These are phyloP conservation scores for Amphichorda felina DNA, from an alignment of 2,329 filamentous ascomycete species.

Conservation along the genomic window DNA sequence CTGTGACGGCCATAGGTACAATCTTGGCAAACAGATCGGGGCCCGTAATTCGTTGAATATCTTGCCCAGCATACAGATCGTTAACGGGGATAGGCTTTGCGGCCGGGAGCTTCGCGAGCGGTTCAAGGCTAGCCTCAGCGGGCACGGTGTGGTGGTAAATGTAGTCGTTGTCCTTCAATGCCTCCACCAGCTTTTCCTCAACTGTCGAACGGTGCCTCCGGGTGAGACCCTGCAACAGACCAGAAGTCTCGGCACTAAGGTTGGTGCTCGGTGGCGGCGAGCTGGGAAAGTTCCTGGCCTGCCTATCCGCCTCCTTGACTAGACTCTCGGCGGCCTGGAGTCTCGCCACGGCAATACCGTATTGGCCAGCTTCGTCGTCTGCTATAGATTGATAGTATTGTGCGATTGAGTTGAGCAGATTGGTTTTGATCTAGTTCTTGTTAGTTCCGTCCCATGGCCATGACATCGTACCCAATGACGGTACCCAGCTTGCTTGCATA, in stretches of 20 bases:
- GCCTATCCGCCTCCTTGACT: constrained; percentile 65
- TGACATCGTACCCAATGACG: not conserved
- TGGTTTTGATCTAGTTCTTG: constrained; percentile 57
- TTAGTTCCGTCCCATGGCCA: too few relatives aligned
- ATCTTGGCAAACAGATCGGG: constrained; percentile 96
- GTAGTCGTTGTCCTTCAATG: constrained; percentile 91
- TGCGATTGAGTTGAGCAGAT: constrained; percentile 71
- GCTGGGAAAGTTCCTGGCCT: constrained; percentile 69
- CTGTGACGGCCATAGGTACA: constrained; percentile 88
- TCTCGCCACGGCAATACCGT: constrained; percentile 74
- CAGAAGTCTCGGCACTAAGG: constrained; percentile 66
- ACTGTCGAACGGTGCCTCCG: constrained; percentile 73
- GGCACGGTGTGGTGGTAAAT: constrained; percentile 94
- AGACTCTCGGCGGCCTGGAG: constrained; percentile 70
- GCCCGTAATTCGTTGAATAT: constrained; percentile 93
- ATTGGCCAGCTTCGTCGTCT: constrained; percentile 78
- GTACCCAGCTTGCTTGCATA: constrained; percentile 23
- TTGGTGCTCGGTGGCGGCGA: constrained; percentile 74
- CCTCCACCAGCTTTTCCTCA: constrained; percentile 65
- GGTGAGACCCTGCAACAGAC: constrained; percentile 64
- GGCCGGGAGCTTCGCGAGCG: constrained; percentile 82
- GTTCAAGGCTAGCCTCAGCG: constrained; percentile 66
- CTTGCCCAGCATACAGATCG: constrained; percentile 92
- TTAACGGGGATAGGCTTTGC: constrained; percentile 96
- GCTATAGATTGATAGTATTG: constrained; percentile 90